Evolutionary conservation across 352 stramenopile genomes (phyloP), one percentile per base, ranked within the genome.

Genomic region (Globisporangium nagaii): DNA sequence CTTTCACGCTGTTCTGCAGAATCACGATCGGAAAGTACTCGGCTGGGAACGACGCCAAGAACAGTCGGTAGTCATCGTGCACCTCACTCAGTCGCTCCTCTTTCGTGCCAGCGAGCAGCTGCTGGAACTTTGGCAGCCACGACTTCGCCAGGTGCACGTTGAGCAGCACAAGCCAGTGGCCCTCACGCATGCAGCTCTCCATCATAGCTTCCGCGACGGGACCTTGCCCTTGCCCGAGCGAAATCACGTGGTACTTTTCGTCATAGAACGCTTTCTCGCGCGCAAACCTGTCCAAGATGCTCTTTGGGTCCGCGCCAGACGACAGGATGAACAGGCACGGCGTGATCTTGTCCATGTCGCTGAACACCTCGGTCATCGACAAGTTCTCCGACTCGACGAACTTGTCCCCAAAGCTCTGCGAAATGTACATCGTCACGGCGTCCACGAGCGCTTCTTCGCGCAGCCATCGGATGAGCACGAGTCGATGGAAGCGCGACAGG

Each of bases 281-380:
- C 4, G 79, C 80, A 56, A 88, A 86, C 0, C 67, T 68, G 12
- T 70, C 63, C 17, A 93, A 43, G 2, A 71, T 47, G 36, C 63
- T 65, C 12, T 73, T 72, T 0, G 84, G 82, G 22, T 92, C 84
- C 2, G 84, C 74, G 0, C 84, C 84, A 1, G 82, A 71, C 4
- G 82, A 92, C 11, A 93, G 60, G 37, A 93, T 74, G 53, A 93
- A 90, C 13, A 93, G 40, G 17, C 78, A 89, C 0, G 84, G 84
- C 3, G 80, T 90, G 15, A 62, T 53, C 19, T 75, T 79, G 40
- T 83, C 70, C 44, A 86, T 74, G 43, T 91, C 79, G 30, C 45
- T 55, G 48, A 69, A 87, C 9, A 86, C 49, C 3, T 79, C 73
- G 6, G n/a, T 47, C 60, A 93, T 86, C 1, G 52, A 49, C 19